These are phyloP conservation scores for Backusella westeae DNA, from an alignment of 192 early-diverging fungal genomes.

Conservation along the genomic window DNA sequence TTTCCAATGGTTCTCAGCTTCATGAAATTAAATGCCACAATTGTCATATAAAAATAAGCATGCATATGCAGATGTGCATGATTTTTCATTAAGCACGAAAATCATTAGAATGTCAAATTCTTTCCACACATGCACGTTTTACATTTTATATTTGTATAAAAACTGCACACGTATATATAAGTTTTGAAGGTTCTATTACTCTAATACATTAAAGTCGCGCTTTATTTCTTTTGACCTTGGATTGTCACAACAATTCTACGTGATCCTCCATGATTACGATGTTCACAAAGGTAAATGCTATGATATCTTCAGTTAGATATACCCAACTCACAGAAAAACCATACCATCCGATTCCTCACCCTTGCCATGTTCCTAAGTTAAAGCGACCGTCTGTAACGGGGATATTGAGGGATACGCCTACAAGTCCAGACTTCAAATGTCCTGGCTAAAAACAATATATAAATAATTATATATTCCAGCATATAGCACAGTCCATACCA, in stretches of 20 bases:
- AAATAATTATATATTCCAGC: neutral
- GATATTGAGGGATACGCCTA: constrained; percentile 84
- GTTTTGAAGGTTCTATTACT: no score
- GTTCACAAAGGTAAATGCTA: constrained; percentile 77
- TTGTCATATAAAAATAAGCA: no score
- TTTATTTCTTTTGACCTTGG: constrained; percentile 65
- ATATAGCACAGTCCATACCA: constrained; percentile 43
- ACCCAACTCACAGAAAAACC: neutral
- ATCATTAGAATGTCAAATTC: neutral
- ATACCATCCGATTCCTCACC: constrained; percentile 38
- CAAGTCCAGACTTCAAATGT: constrained; percentile 79
- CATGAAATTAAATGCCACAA: no score
- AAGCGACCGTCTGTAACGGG: constrained; percentile 79
- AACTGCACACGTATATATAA: no score
- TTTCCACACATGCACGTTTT: neutral
- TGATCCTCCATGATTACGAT: constrained; percentile 56
- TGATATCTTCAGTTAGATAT: neutral
- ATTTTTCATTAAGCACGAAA: neutral
- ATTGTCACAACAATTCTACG: constrained; percentile 72
- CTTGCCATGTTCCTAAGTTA: constrained; percentile 85
- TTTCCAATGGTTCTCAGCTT: neutral
- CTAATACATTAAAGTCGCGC: neutral
- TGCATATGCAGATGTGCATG: neutral
- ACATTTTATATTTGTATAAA: no score
- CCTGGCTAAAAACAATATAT: constrained; percentile 54